phyloP scores from a whole-genome alignment of 2,329 filamentous ascomycete genomes.

The Westerdykella sp. region DNA sequence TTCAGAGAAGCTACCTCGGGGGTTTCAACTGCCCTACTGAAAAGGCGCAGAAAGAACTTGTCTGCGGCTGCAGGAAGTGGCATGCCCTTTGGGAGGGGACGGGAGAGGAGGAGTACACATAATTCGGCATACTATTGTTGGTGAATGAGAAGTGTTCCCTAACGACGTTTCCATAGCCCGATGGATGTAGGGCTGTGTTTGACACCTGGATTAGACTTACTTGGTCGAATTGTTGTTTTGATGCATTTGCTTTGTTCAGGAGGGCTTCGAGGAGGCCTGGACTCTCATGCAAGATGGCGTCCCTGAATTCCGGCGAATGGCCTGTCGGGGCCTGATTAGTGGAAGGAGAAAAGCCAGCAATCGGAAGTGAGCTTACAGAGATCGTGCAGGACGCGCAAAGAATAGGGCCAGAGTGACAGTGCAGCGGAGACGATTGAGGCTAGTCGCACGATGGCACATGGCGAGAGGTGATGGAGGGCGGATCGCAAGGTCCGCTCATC shows the following conservation, averaged over 20 bases:
- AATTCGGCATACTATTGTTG: slow-evolving; percentile 21
- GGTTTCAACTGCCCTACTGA: slow-evolving; percentile 20
- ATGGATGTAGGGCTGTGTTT: background rate
- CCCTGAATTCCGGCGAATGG: slow-evolving; percentile 25
- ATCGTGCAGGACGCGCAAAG: slow-evolving; percentile 44
- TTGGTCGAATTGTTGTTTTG: slow-evolving; percentile 24
- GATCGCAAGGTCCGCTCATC: slow-evolving; percentile 34
- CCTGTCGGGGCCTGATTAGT: slow-evolving; percentile 27
- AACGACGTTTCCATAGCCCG: background rate
- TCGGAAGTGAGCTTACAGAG: slow-evolving; percentile 38
- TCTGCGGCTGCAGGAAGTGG: slow-evolving; percentile 30
- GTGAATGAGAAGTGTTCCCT: slow-evolving; percentile 4
- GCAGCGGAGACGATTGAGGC: slow-evolving; percentile 42
- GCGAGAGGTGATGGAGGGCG: slow-evolving; percentile 44
- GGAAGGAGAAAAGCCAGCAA: slow-evolving; percentile 1
- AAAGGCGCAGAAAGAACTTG: slow-evolving; percentile 29
- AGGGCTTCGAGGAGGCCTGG: slow-evolving; percentile 29
- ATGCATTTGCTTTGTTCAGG: slow-evolving; percentile 28
- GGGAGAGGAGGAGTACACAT: slow-evolving; percentile 30
- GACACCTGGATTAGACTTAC: slow-evolving; percentile 12
- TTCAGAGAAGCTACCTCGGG: slow-evolving; percentile 21
- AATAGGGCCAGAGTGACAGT: slow-evolving; percentile 47
- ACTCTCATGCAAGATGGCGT: slow-evolving; percentile 25
- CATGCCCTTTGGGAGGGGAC: slow-evolving; percentile 24
- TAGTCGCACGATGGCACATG: slow-evolving; percentile 45